Conservation (phyloP, 192 early-diverging fungal genomes). For the Coemansia sp. region DNA sequence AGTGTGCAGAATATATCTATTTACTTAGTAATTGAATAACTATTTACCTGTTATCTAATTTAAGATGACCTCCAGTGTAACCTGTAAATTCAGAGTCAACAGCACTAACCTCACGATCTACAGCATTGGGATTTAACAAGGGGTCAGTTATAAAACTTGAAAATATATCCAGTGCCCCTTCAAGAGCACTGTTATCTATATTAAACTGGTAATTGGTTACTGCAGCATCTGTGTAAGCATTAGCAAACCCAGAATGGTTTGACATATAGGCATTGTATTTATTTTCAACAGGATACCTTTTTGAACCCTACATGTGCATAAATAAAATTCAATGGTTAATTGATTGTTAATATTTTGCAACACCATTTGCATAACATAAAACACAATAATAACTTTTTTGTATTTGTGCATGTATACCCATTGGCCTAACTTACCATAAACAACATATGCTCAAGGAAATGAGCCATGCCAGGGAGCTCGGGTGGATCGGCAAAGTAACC, state of each 20-base stretch:
- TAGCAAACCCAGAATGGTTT: slow-evolving; percentile 18
- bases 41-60: too few relatives aligned
- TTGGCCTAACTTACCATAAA: slow-evolving; percentile 39
- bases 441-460: slow-evolving; percentile 64
- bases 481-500: slow-evolving; percentile 56
- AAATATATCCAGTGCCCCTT: slow-evolving; percentile 64
- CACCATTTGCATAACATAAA: too few relatives aligned
- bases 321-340: too few relatives aligned
- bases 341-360: too few relatives aligned
- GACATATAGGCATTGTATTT: slow-evolving; percentile 50
- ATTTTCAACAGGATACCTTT: slow-evolving; percentile 66
- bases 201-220: slow-evolving; percentile 23
- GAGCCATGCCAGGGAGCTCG: slow-evolving; percentile 59
- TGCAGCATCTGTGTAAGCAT: slow-evolving; percentile 19
- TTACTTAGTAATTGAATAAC: too few relatives aligned
- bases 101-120: slow-evolving; percentile 82
- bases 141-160: slow-evolving; percentile 88
- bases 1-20: too few relatives aligned
- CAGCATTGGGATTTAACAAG: slow-evolving; percentile 73
- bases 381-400: neutral
- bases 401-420: neutral
- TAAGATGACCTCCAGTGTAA: too few relatives aligned
- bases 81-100: slow-evolving; percentile 94
- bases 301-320: slow-evolving; percentile 43
- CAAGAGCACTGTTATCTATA: slow-evolving; percentile 41